These are phyloP conservation scores for Alloteropsis semialata DNA, from an alignment of 176 grass and related monocot genomes.

Conservation along the genomic window DNA sequence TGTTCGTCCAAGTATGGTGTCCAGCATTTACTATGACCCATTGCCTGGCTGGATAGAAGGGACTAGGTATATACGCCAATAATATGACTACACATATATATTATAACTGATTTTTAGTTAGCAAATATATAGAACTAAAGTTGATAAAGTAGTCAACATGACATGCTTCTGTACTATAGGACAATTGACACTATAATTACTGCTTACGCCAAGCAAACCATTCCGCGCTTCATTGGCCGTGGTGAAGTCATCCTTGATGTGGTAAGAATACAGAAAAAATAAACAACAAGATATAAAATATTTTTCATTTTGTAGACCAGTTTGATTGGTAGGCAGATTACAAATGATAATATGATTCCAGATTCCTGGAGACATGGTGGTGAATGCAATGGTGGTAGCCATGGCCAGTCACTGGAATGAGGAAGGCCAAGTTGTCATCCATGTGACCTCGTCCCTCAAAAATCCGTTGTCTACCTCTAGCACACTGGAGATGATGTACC, in stretches of 20 bases:
- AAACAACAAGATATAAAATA: not conserved
- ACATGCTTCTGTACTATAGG: constrained; percentile 5
- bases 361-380: constrained; percentile 67
- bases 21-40: constrained; percentile 41
- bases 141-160: not conserved
- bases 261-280: constrained; percentile 11
- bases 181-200: constrained; percentile 46
- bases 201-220: constrained; percentile 30
- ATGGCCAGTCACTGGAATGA: constrained; percentile 31
- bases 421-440: constrained; percentile 27
- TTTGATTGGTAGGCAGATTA: not conserved
- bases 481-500: not conserved
- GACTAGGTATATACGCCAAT: constrained; percentile 10
- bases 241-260: constrained; percentile 36
- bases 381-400: constrained; percentile 55
- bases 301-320: not conserved
- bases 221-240: constrained; percentile 40
- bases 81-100: not conserved
- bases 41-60: constrained; percentile 64
- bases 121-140: not conserved
- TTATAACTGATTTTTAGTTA: not conserved
- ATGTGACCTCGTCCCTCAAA: constrained; percentile 31
- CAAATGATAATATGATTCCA: not conserved
- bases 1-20: constrained; percentile 49
- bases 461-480: constrained; percentile 42